Evolutionary conservation across 73 alveolate species (phyloP).

Genomic region (Blepharisma stoltei): DNA sequence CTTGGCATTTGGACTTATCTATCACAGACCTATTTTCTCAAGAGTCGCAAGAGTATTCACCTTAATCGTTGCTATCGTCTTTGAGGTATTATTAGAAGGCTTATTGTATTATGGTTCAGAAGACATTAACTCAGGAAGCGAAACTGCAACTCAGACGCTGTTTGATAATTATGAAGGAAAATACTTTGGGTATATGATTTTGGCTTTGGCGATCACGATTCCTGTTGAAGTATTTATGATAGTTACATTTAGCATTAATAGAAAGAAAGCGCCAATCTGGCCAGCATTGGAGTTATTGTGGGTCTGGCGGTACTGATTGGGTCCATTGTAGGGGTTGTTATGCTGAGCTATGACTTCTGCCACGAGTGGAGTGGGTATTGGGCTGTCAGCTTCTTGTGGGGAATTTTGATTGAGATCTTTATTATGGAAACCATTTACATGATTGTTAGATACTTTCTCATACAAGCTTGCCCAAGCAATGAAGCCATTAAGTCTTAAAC

Average conservation of each 20-base stretch:
- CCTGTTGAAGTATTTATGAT: not conserved
- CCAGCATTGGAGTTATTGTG: not conserved
- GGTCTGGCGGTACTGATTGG: not conserved
- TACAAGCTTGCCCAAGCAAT: too few relatives aligned
- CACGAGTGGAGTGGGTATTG: constrained; percentile 10
- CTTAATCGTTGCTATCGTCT: not conserved
- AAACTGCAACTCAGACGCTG: not conserved
- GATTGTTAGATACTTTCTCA: not conserved
- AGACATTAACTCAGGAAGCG: not conserved
- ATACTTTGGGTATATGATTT: constrained; percentile 11
- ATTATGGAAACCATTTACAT: not conserved
- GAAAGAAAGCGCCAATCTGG: not conserved
- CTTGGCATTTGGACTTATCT: not conserved
- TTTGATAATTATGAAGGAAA: not conserved
- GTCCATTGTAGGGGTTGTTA: not conserved
- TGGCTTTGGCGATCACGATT: not conserved
- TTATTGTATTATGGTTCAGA: not conserved
- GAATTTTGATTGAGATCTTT: not conserved
- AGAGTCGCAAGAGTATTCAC: not conserved
- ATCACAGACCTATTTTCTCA: not conserved
- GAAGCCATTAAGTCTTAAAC: too few relatives aligned
- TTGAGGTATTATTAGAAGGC: not conserved
- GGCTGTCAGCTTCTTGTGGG: not conserved
- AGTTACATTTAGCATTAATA: not conserved
- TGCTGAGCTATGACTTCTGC: not conserved